Percentiles rank a stretch among this genome's conserved stretches.
These are phyloP conservation scores for Penicillium brasilianum DNA, from an alignment of 2,329 filamentous ascomycete genomes.

Conservation along the genomic window DNA sequence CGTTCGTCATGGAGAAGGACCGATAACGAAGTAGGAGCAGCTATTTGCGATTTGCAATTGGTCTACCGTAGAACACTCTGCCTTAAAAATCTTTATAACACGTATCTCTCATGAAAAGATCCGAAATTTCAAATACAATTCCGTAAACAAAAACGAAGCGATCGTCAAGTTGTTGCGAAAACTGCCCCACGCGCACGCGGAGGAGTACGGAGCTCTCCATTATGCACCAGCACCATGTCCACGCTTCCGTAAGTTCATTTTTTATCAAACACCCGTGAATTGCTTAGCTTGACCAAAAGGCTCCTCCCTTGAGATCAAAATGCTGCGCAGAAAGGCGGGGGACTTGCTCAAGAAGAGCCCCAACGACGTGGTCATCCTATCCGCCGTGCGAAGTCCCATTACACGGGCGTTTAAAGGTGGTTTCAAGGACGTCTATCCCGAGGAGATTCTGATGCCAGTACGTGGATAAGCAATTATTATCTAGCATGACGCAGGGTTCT, in stretches of 20 bases:
- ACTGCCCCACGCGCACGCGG: conserved; percentile 12
- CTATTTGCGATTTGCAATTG: background rate
- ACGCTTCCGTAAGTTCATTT: background rate
- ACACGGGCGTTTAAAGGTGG: conserved; percentile 86
- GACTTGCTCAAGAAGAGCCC: conserved; percentile 67
- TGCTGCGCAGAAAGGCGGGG: conserved; percentile 20
- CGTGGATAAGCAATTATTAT: background rate
- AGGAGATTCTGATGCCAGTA: conserved; percentile 35
- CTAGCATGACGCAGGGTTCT: too few relatives aligned
- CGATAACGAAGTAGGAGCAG: background rate
- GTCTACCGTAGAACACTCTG: too few relatives aligned
- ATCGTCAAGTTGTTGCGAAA: conserved; percentile 8
- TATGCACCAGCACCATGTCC: background rate
- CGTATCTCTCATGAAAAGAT: background rate
- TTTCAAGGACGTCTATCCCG: conserved; percentile 71
- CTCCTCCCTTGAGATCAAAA: background rate
- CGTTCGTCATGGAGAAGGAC: background rate
- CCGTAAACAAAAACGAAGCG: background rate
- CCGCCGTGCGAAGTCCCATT: conserved; percentile 83
- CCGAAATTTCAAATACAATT: background rate
- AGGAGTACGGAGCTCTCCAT: conserved; percentile 7
- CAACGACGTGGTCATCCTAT: conserved; percentile 92
- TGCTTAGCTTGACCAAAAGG: background rate
- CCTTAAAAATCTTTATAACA: background rate
- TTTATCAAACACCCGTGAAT: background rate